These are phyloP conservation scores for Ceratobasidium theobromae DNA, from an alignment of 1,284 basidiomycete species.

Conservation along the genomic window DNA sequence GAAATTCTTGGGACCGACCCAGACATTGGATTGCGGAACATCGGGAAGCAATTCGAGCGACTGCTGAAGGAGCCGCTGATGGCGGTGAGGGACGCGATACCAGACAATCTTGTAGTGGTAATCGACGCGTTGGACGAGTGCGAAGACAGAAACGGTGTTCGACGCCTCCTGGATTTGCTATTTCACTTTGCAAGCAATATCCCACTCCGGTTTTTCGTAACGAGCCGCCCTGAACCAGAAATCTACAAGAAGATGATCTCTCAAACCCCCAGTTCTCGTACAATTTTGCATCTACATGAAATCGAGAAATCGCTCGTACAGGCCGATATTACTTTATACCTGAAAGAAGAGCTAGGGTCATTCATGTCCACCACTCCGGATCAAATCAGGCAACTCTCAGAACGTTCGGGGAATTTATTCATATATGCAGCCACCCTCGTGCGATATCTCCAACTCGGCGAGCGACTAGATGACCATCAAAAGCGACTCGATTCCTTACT, in stretches of 20 bases:
- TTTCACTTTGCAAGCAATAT: background rate
- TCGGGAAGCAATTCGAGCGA: background rate
- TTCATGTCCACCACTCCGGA: slow-evolving; percentile 1
- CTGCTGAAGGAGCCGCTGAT: background rate
- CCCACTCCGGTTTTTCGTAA: background rate
- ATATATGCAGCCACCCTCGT: slow-evolving; percentile 32
- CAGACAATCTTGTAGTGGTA: background rate
- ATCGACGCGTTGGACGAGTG: slow-evolving; percentile 7
- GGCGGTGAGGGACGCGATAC: background rate
- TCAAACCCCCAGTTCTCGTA: background rate
- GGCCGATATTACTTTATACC: background rate
- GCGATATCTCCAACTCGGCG: background rate
- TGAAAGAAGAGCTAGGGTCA: background rate
- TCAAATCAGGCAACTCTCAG: slow-evolving; percentile 2
- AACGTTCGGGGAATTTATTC: slow-evolving; percentile 25
- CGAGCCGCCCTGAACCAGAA: background rate
- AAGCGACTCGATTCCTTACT: slow-evolving; percentile 9
- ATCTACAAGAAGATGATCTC: background rate
- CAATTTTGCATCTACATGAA: background rate
- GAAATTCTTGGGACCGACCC: background rate
- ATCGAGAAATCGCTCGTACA: slow-evolving; percentile 12
- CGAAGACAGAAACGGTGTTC: background rate
- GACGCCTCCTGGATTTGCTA: background rate
- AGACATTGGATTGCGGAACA: background rate
- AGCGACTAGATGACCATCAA: background rate